Evolutionary conservation across 768 basidiomycete genomes (phyloP).

Genomic region (Tricholomella constricta): DNA sequence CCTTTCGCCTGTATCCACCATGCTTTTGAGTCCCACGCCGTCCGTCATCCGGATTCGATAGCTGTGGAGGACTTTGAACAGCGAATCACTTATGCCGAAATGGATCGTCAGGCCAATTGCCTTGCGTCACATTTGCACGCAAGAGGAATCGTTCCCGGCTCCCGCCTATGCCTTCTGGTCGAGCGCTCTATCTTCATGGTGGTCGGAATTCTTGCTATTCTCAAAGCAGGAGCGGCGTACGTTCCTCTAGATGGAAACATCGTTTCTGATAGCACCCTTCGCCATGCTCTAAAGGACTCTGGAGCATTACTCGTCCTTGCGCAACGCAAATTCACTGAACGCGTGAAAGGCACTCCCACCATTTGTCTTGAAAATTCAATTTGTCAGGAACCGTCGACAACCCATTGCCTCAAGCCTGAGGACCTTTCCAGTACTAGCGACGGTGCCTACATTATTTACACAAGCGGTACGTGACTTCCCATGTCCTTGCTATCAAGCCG

Average conservation of each 20-base stretch:
- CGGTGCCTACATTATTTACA: slow-evolving; percentile 59
- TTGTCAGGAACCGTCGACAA: slow-evolving; percentile 19
- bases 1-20: slow-evolving; percentile 55
- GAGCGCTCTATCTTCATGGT: slow-evolving; percentile 56
- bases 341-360: slow-evolving; percentile 29
- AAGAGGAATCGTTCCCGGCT: slow-evolving; percentile 44
- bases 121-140: slow-evolving; percentile 44
- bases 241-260: slow-evolving; percentile 59
- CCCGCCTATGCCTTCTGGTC: slow-evolving; percentile 53
- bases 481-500: not conserved
- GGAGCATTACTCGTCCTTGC: slow-evolving; percentile 44
- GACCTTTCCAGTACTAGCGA: slow-evolving; percentile 40
- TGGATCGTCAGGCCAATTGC: slow-evolving; percentile 47
- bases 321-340: slow-evolving; percentile 40
- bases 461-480: slow-evolving; percentile 44
- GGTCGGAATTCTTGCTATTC: slow-evolving; percentile 50
- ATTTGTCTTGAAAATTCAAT: slow-evolving; percentile 34
- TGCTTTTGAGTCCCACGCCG: slow-evolving; percentile 51
- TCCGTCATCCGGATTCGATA: slow-evolving; percentile 36
- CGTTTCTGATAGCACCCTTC: slow-evolving; percentile 54
- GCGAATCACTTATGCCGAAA: slow-evolving; percentile 49
- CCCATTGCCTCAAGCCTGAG: slow-evolving; percentile 35
- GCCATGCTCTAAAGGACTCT: slow-evolving; percentile 50
- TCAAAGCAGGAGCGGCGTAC: slow-evolving; percentile 60
- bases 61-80: slow-evolving; percentile 52